Percentiles rank a stretch among this genome's conserved stretches.
These are phyloP conservation scores for Alternaria sp. DNA, from an alignment of 2,329 filamentous ascomycete species.

Conservation along the genomic window DNA sequence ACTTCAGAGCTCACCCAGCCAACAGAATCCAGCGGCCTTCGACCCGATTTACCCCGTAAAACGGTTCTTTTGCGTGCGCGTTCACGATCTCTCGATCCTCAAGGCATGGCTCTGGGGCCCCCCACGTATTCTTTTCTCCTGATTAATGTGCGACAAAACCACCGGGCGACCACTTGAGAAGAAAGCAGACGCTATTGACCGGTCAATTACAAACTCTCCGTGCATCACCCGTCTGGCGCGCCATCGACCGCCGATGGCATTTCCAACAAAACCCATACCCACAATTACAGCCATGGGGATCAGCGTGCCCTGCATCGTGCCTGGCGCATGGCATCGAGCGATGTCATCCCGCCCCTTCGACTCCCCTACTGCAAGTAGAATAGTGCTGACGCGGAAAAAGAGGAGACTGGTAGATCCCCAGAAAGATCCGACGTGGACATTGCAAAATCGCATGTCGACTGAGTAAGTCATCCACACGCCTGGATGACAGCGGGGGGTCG, in stretches of 20 bases:
- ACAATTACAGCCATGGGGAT: constrained; percentile 7
- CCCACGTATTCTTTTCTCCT: not conserved
- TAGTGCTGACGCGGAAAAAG: constrained; percentile 1
- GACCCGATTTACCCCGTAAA: not conserved
- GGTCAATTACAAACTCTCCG: not conserved
- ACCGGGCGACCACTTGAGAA: not conserved
- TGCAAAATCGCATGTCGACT: not conserved
- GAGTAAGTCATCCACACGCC: constrained; percentile 4
- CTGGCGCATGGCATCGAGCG: constrained; percentile 14
- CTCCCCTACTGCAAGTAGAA: not conserved
- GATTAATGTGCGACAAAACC: not conserved
- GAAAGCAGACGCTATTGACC: not conserved
- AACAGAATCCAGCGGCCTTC: not conserved
- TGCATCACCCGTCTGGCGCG: not conserved
- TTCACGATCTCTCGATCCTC: constrained; percentile 6
- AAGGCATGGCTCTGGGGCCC: not conserved
- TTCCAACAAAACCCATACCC: constrained; percentile 10
- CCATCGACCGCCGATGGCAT: constrained; percentile 3
- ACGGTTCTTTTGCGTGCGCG: not conserved
- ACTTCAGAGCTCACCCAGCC: not conserved
- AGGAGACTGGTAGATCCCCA: not conserved
- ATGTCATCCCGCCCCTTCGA: constrained; percentile 3
- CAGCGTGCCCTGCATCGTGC: constrained; percentile 5
- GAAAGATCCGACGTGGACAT: not conserved
- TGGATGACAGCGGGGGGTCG: not conserved